Conservation (phyloP, 2,329 filamentous ascomycete genomes). For the Colletotrichum somersetense region DNA sequence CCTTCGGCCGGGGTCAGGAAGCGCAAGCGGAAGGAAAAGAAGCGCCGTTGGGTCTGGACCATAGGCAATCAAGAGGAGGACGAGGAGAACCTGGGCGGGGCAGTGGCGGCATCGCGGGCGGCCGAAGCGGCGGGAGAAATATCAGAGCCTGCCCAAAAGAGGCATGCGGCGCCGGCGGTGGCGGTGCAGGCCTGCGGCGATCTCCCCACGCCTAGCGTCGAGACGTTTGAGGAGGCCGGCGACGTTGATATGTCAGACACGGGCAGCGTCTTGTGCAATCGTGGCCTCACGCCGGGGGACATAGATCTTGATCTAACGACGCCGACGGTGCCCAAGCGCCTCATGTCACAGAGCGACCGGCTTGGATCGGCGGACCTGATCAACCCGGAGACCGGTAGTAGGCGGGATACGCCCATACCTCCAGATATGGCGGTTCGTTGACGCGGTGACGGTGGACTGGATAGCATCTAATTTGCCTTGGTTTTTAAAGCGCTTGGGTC, state of each 20-base stretch:
- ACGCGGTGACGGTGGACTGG: not conserved
- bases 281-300: constrained; percentile 48
- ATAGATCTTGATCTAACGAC: constrained; percentile 56
- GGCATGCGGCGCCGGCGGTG: constrained; percentile 19
- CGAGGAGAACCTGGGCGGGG: constrained; percentile 58
- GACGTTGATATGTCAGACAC: constrained; percentile 66
- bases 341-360: constrained; percentile 36
- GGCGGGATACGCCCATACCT: constrained; percentile 53
- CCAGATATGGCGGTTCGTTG: constrained; percentile 46
- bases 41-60: constrained; percentile 75
- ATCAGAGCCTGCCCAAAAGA: constrained; percentile 32
- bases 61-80: constrained; percentile 67
- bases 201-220: constrained; percentile 58
- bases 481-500: not conserved
- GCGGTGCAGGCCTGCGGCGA: constrained; percentile 44
- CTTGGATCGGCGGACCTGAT: constrained; percentile 48
- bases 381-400: constrained; percentile 47
- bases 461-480: not conserved
- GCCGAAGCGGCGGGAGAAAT: constrained; percentile 47
- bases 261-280: constrained; percentile 54
- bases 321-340: constrained; percentile 50
- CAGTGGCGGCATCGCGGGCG: constrained; percentile 56
- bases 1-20: constrained; percentile 64
- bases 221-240: constrained; percentile 50
- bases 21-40: constrained; percentile 69